Conservation (phyloP, 768 basidiomycete species). For the Lentinula raphanica region DNA sequence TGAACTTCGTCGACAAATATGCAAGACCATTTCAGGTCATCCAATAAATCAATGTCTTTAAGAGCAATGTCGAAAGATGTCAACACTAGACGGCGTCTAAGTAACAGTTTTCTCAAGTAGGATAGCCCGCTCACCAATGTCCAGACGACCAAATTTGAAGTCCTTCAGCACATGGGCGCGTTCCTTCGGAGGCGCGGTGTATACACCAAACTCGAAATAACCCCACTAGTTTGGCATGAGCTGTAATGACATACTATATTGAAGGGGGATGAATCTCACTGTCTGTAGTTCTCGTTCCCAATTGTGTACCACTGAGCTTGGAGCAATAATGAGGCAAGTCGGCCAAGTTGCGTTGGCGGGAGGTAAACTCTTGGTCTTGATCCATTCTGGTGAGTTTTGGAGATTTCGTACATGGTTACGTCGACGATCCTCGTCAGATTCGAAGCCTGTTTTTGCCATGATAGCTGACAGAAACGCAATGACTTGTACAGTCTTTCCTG, state of each 20-base stretch:
- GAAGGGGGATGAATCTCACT: slow-evolving; percentile 33
- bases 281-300: slow-evolving; percentile 89
- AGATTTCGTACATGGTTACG: slow-evolving; percentile 59
- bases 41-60: slow-evolving; percentile 62
- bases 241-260: background rate
- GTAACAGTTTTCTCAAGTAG: background rate
- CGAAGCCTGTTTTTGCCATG: slow-evolving; percentile 75
- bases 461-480: slow-evolving; percentile 87
- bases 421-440: slow-evolving; percentile 61
- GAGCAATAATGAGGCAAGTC: slow-evolving; percentile 84
- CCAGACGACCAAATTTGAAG: slow-evolving; percentile 78
- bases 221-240: slow-evolving; percentile 70
- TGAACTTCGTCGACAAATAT: slow-evolving; percentile 90
- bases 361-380: slow-evolving; percentile 46
- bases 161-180: slow-evolving; percentile 56
- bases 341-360: slow-evolving; percentile 73
- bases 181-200: slow-evolving; percentile 47
- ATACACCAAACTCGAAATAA: slow-evolving; percentile 83
- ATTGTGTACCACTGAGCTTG: slow-evolving; percentile 76
- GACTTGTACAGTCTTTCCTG: slow-evolving; percentile 93
- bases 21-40: slow-evolving; percentile 65
- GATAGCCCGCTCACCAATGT: slow-evolving; percentile 57
- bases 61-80: slow-evolving; percentile 75
- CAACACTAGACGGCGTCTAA: slow-evolving; percentile 49
- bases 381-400: slow-evolving; percentile 57